phyloP scores from a whole-genome alignment of 192 early-diverging fungal genomes.

The Backusella morwellensis region DNA sequence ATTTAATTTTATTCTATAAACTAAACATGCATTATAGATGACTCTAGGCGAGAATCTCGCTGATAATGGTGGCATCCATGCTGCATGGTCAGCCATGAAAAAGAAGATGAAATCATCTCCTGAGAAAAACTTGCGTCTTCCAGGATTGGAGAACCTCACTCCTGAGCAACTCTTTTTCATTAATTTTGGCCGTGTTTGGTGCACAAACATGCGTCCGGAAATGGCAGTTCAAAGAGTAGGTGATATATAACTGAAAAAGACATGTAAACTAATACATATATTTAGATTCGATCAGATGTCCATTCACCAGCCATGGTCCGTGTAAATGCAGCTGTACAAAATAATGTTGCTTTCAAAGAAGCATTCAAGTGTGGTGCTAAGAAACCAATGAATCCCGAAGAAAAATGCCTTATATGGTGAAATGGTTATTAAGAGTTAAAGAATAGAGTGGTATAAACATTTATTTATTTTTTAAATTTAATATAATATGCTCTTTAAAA shows the following conservation, averaged over 20 bases:
- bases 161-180: constrained; percentile 63
- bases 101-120: constrained; percentile 7
- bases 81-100: constrained; percentile 40
- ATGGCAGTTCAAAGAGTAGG: constrained; percentile 18
- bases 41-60: constrained; percentile 70
- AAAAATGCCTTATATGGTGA: constrained; percentile 49
- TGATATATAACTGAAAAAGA: not conserved
- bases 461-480: constrained; percentile 11
- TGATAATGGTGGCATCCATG: constrained; percentile 64
- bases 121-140: constrained; percentile 32
- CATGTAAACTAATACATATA: not conserved
- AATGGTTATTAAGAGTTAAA: not conserved
- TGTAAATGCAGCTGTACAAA: constrained; percentile 64
- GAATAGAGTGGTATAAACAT: constrained; percentile 2
- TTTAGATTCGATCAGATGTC: constrained; percentile 56
- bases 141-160: constrained; percentile 47
- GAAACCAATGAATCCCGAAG: constrained; percentile 61
- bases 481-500: not conserved
- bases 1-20: not conserved
- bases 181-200: constrained; percentile 68
- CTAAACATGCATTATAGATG: constrained; percentile 4
- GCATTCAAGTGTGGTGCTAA: constrained; percentile 59
- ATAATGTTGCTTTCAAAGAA: constrained; percentile 62
- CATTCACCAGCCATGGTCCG: constrained; percentile 63
- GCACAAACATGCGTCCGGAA: constrained; percentile 43